Conservation (phyloP, 768 basidiomycete species). For the Amanita exitialis region DNA sequence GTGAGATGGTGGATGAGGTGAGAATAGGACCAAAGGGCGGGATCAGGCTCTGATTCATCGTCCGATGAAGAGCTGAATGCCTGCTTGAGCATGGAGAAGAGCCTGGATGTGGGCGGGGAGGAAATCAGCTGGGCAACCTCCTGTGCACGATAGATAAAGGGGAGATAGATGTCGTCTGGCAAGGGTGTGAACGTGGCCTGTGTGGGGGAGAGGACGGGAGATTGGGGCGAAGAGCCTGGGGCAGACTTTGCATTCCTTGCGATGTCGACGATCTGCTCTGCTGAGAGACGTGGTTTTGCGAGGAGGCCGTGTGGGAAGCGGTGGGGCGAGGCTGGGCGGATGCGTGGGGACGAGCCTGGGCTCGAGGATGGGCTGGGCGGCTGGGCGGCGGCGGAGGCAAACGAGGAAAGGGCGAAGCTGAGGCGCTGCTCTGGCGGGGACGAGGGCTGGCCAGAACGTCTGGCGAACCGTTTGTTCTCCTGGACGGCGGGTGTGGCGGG, state of each 20-base stretch:
- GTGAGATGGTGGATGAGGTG: slow-evolving; percentile 67
- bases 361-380: slow-evolving; percentile 14
- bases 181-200: slow-evolving; percentile 66
- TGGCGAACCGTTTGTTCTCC: slow-evolving; percentile 14
- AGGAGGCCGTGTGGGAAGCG: slow-evolving; percentile 10
- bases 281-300: slow-evolving; percentile 44
- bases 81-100: slow-evolving; percentile 67
- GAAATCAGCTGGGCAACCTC: slow-evolving; percentile 68
- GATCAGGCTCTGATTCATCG: slow-evolving; percentile 33
- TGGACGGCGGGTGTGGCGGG: slow-evolving; percentile 20
- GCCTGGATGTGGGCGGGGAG: slow-evolving; percentile 52
- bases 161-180: slow-evolving; percentile 69
- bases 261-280: slow-evolving; percentile 69
- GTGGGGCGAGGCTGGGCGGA: slow-evolving; percentile 41
- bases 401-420: slow-evolving; percentile 58
- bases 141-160: slow-evolving; percentile 73
- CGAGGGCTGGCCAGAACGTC: slow-evolving; percentile 7
- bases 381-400: slow-evolving; percentile 24
- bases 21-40: slow-evolving; percentile 59
- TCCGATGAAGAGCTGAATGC: slow-evolving; percentile 36
- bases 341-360: slow-evolving; percentile 33
- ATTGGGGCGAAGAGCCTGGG: slow-evolving; percentile 9
- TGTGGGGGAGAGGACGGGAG: slow-evolving; percentile 6
- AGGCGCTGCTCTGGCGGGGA: slow-evolving; percentile 17
- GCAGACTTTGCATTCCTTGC: slow-evolving; percentile 51